Percentiles rank a stretch among this genome's conserved stretches.
Conservation (phyloP, 2,329 filamentous ascomycete genomes). For the Cyclaneusma minus region DNA sequence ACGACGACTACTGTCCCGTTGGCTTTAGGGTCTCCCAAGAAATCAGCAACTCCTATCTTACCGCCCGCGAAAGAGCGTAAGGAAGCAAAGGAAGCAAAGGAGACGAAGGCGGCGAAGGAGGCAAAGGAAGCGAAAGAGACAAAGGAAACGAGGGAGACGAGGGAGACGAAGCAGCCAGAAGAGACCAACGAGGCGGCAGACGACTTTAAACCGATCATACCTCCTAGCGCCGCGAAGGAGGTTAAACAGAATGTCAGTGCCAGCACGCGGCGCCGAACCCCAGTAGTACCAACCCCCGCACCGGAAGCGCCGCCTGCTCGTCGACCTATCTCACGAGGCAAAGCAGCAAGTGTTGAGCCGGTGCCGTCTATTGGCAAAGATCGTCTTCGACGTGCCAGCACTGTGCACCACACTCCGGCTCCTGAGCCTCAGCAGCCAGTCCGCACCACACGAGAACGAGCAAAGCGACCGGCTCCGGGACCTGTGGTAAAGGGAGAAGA, state of each 20-base stretch:
- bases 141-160: no score
- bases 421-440: slow-evolving; percentile 21
- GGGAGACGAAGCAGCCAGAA: no score
- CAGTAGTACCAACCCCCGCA: slow-evolving; percentile 7
- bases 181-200: no score
- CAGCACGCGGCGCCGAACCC: slow-evolving; percentile 4
- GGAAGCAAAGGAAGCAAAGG: slow-evolving; percentile 12
- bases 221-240: no score
- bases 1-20: slow-evolving; percentile 6
- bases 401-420: slow-evolving; percentile 23
- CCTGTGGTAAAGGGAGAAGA: slow-evolving; percentile 36
- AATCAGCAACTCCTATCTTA: slow-evolving; percentile 20
- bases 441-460: slow-evolving; percentile 35
- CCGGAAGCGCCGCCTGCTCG: slow-evolving; percentile 9
- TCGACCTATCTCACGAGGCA: slow-evolving; percentile 13
- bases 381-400: slow-evolving; percentile 19
- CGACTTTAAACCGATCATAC: no score
- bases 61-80: slow-evolving; percentile 13
- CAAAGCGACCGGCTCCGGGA: slow-evolving; percentile 57
- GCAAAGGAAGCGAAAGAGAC: no score
- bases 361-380: slow-evolving; percentile 11
- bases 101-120: slow-evolving; percentile 5
- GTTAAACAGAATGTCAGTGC: no score
- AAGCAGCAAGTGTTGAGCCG: slow-evolving; percentile 16
- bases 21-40: slow-evolving; percentile 12